Percentiles rank a stretch among this genome's conserved stretches.
Conservation (phyloP, 2,329 filamentous ascomycete species). For the Penicillium sclerotigenum region DNA sequence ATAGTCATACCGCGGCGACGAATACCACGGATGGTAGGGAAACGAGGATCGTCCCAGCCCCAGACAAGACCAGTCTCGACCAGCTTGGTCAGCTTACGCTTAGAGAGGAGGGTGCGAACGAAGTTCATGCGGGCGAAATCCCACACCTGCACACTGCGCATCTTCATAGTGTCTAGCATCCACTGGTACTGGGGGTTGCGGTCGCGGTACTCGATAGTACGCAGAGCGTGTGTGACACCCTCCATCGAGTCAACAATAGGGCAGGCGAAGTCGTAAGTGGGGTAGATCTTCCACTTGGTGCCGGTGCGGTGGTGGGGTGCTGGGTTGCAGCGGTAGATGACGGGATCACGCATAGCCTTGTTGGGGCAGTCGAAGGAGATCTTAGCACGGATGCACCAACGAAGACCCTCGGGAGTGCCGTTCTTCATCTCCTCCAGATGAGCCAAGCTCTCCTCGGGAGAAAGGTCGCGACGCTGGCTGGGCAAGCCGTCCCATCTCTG, state of each 20-base stretch:
- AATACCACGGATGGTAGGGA: constrained; percentile 52
- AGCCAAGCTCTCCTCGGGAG: constrained; percentile 77
- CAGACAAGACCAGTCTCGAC: constrained; percentile 49
- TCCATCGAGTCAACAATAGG: constrained; percentile 62
- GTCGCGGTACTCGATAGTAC: constrained; percentile 60
- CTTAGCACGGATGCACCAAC: constrained; percentile 92
- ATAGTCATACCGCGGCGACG: constrained; percentile 50
- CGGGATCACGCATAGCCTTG: constrained; percentile 92
- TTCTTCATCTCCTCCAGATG: constrained; percentile 93
- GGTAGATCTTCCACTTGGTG: constrained; percentile 64
- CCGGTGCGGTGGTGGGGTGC: constrained; percentile 61
- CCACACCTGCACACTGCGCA: constrained; percentile 49
- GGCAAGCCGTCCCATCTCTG: constrained; percentile 81
- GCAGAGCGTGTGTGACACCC: constrained; percentile 62
- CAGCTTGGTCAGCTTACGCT: constrained; percentile 52
- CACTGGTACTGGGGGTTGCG: constrained; percentile 53
- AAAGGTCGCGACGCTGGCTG: constrained; percentile 74
- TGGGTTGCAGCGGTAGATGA: constrained; percentile 92
- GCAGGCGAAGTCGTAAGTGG: constrained; percentile 65
- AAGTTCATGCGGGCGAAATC: constrained; percentile 55
- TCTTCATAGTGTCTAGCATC: constrained; percentile 48
- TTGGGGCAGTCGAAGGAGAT: constrained; percentile 89
- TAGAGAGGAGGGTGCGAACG: constrained; percentile 50
- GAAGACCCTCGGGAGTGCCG: constrained; percentile 71
- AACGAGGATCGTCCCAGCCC: constrained; percentile 52